Base-by-base conservation (phyloP, 225 moss, liverwort and hornwort genomes). In the Pseudisothecium myosuroides region DNA sequence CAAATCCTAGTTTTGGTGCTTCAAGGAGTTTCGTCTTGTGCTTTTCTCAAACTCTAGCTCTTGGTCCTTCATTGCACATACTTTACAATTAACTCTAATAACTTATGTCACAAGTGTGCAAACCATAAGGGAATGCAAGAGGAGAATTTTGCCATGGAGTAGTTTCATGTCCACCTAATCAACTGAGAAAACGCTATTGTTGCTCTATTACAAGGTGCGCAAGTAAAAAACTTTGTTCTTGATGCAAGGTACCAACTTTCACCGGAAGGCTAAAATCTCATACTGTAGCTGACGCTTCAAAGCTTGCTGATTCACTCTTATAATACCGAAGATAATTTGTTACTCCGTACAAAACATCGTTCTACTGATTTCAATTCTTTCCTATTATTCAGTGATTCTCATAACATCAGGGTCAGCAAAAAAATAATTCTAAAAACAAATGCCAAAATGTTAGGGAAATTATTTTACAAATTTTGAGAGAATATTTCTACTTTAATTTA, bases 161-260 rank as follows among this genome's bases (percentile, higher is more conserved):
- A 43, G 43, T 43, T 43, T 72, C 43, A 71, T 43, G 15, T 43
- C 15, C 9, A 71, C 9, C 41, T 27, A 43, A 72, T 27, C 27
- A 15, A 72, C 0, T 43, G 2, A 72, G 15, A 71, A 41, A 71
- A 41, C 1, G 0, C 14, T 0, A 67, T 43, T 72, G 43, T 43
- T 24, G 43, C 5, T 72, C 7, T 67, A 21, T 67, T 67, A 43
- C 27, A 43, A 27, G 72, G 9, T 43, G 26, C 9, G 1, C 15
- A 15, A 72, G 43, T 26, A 27, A 5, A 27, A 27, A 43, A 27
- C 3, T 71, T 43, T 43, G 43, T 41, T n/a, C 12, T 0, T n/a
- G 0, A 67, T n/a, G 21, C 11, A 67, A 37, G 21, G 22, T 5
- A 71, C 4, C 5, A 41, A 26, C 26, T 71, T 41, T 41, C 71